phyloP scores from a whole-genome alignment of 2,329 filamentous ascomycete species.

The Aspergillus thermomutatus region DNA sequence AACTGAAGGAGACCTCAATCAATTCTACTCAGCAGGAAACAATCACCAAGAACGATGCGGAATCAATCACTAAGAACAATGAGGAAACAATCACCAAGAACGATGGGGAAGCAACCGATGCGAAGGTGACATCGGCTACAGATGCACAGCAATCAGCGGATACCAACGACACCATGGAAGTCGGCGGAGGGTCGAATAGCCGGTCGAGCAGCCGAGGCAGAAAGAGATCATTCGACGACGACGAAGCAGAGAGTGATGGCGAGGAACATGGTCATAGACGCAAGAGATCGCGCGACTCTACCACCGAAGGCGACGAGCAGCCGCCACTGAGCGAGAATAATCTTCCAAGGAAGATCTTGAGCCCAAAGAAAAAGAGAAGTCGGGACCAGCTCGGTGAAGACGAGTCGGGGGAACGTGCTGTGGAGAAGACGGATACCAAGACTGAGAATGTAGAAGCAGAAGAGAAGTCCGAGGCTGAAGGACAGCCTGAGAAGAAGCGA shows the following conservation, averaged over 20 bases:
- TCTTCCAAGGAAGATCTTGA: conserved; percentile 23
- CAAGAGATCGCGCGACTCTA: conserved; percentile 44
- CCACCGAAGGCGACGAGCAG: conserved; percentile 25
- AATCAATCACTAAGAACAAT: no score
- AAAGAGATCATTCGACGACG: conserved; percentile 37
- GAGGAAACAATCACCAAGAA: conserved; percentile 2
- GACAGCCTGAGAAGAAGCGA: conserved; percentile 42
- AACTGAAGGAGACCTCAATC: conserved; percentile 61
- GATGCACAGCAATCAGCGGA: conserved; percentile 9
- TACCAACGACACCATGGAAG: conserved; percentile 5
- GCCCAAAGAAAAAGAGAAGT: conserved; percentile 44
- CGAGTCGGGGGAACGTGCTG: conserved; percentile 18
- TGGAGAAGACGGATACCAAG: conserved; percentile 17
- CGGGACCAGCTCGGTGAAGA: conserved; percentile 42
- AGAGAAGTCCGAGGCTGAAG: conserved; percentile 20
- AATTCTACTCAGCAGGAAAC: conserved; percentile 33
- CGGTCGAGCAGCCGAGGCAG: conserved; percentile 24
- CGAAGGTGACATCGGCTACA: neutral
- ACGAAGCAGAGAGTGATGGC: conserved; percentile 24
- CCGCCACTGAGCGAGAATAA: conserved; percentile 12
- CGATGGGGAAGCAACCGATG: neutral
- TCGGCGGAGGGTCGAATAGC: conserved; percentile 11
- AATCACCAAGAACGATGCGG: neutral
- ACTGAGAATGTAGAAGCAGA: conserved; percentile 8
- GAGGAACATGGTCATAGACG: conserved; percentile 31